Conservation (phyloP, 1,139 yeast species). For the Arxiozyma bovina region DNA sequence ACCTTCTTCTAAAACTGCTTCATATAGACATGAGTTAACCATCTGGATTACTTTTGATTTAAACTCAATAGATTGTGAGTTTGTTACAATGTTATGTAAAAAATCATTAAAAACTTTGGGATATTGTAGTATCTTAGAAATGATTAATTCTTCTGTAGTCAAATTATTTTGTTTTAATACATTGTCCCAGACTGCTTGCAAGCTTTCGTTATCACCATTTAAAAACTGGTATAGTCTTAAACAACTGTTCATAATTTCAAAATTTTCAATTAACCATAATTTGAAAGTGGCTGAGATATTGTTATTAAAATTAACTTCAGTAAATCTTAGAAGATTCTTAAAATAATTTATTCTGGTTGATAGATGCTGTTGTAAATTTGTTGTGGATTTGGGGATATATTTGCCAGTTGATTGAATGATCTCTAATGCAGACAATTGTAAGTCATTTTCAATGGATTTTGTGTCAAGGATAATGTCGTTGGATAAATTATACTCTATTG, state of each 20-base stretch:
- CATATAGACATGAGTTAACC: slow-evolving; percentile 36
- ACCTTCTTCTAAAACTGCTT: slow-evolving; percentile 35
- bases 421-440: slow-evolving; percentile 44
- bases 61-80: slow-evolving; percentile 22
- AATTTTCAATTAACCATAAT: slow-evolving; percentile 24
- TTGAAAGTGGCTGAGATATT: slow-evolving; percentile 29
- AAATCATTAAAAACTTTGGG: slow-evolving; percentile 35
- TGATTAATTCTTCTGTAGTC: slow-evolving; percentile 16
- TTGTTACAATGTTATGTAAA: slow-evolving; percentile 24
- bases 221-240: slow-evolving; percentile 32
- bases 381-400: slow-evolving; percentile 40
- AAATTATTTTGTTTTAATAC: slow-evolving; percentile 11
- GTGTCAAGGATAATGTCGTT: slow-evolving; percentile 31
- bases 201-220: slow-evolving; percentile 8
- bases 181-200: slow-evolving; percentile 13
- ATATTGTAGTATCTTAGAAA: slow-evolving; percentile 31
- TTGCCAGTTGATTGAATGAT: slow-evolving; percentile 42
- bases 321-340: slow-evolving; percentile 40
- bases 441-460: slow-evolving; percentile 41
- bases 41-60: slow-evolving; percentile 32
- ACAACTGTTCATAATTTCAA: slow-evolving; percentile 52
- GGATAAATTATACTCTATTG: slow-evolving; percentile 50
- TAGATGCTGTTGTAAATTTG: slow-evolving; percentile 37
- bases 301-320: slow-evolving; percentile 40
- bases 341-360: slow-evolving; percentile 35